Conservation (phyloP, 164 flowering plant genomes). For the Berberis vulgaris region DNA sequence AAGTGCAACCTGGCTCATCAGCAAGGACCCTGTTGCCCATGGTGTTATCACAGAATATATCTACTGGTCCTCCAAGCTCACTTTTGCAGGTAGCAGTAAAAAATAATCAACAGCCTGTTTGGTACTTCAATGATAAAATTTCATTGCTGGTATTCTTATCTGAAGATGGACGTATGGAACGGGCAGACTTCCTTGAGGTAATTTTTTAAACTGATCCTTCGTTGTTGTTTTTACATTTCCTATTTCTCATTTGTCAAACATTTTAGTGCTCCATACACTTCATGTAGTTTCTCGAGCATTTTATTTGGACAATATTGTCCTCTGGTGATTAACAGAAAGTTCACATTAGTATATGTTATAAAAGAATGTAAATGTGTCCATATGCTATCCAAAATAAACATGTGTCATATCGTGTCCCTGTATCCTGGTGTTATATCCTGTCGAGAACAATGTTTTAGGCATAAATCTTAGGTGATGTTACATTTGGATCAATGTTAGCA, state of each 20-base stretch:
- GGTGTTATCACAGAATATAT: constrained; percentile 74
- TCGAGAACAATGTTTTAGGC: too few relatives aligned
- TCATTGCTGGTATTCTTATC: constrained; percentile 50
- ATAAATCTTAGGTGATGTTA: too few relatives aligned
- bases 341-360: too few relatives aligned
- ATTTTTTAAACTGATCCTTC: neutral
- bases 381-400: too few relatives aligned
- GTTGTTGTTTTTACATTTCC: neutral
- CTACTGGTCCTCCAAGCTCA: constrained; percentile 78
- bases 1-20: constrained; percentile 78
- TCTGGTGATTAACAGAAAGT: too few relatives aligned
- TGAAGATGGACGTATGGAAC: constrained; percentile 97
- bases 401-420: too few relatives aligned
- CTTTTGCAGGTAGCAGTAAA: constrained; percentile 93
- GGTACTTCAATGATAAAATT: constrained; percentile 89
- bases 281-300: too few relatives aligned
- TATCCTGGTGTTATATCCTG: too few relatives aligned
- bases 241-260: neutral
- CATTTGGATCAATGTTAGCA: too few relatives aligned
- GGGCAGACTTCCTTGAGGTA: constrained; percentile 85
- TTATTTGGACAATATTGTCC: too few relatives aligned
- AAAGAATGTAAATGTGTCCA: too few relatives aligned
- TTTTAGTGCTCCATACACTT: neutral
- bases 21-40: constrained; percentile 76
- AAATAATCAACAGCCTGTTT: constrained; percentile 96